Evolutionary conservation across 768 basidiomycete species (phyloP).

Genomic region (Pleurotus giganteus): DNA sequence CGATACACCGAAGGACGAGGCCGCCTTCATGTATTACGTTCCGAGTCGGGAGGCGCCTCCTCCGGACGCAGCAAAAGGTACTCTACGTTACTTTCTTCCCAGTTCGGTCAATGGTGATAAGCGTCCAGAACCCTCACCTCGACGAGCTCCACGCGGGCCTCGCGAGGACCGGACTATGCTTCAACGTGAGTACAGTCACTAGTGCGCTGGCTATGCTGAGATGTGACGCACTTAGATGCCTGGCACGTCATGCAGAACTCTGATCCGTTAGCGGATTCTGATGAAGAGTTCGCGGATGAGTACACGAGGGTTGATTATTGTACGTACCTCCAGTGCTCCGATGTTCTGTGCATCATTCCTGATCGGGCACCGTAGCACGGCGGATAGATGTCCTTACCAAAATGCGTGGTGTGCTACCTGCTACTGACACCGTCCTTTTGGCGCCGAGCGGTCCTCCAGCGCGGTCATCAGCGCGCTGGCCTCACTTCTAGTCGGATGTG

Average conservation of each 20-base stretch:
- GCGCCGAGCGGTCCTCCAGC: background rate
- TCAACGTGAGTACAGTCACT: constrained; percentile 34
- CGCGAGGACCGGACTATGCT: constrained; percentile 40
- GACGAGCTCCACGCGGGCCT: constrained; percentile 13
- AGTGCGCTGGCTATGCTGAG: constrained; percentile 10
- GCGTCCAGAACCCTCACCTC: constrained; percentile 11
- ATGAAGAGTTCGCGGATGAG: constrained; percentile 68
- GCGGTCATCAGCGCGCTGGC: background rate
- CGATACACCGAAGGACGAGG: constrained; percentile 38
- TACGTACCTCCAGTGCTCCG: constrained; percentile 29
- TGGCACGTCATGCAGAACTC: constrained; percentile 63
- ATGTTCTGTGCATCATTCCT: background rate
- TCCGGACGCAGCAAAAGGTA: constrained; percentile 16
- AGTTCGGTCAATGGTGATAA: background rate
- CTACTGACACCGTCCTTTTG: background rate
- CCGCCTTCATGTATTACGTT: constrained; percentile 49
- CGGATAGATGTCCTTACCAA: constrained; percentile 52
- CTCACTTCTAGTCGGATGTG: background rate
- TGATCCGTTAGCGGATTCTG: constrained; percentile 71
- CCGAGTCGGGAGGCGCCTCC: constrained; percentile 34
- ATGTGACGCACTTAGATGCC: constrained; percentile 49
- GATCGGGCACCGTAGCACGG: constrained; percentile 33
- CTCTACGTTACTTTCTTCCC: background rate
- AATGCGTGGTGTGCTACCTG: constrained; percentile 40
- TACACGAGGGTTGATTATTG: constrained; percentile 65